Evolutionary conservation across 2,329 filamentous ascomycete genomes (phyloP).

Genomic region (Hysterium pulicare): DNA sequence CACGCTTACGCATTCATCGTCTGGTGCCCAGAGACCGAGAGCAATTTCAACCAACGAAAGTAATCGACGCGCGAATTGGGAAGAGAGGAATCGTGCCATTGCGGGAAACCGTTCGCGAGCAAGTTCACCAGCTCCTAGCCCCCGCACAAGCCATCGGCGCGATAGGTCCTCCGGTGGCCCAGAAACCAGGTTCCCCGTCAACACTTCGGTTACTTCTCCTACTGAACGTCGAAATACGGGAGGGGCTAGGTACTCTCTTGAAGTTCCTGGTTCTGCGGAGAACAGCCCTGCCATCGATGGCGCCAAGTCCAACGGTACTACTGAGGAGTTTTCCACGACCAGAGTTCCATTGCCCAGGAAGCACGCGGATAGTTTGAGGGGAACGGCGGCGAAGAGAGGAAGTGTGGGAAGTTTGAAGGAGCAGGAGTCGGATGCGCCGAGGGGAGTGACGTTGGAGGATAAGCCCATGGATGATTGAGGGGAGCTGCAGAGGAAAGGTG

Average conservation of each 20-base stretch:
- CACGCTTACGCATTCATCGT: constrained; percentile 59
- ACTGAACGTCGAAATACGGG: constrained; percentile 54
- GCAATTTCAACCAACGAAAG: constrained; percentile 95
- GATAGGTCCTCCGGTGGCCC: constrained; percentile 67
- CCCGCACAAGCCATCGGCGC: constrained; percentile 53
- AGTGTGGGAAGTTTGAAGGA: constrained; percentile 39
- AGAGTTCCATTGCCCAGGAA: constrained; percentile 33
- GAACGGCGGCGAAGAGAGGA: constrained; percentile 30
- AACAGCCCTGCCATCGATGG: constrained; percentile 36
- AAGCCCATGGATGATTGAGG: constrained; percentile 71
- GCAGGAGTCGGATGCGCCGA: constrained; percentile 34
- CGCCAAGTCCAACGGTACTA: constrained; percentile 33
- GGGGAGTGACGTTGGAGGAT: constrained; percentile 67
- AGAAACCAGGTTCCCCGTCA: constrained; percentile 76
- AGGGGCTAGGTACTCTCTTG: constrained; percentile 65
- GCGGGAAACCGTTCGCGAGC: constrained; percentile 64
- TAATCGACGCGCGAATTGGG: constrained; percentile 88
- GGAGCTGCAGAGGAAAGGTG: too few relatives aligned
- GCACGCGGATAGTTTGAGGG: constrained; percentile 31
- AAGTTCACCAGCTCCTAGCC: constrained; percentile 66
- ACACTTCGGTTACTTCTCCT: constrained; percentile 54
- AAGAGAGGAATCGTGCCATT: constrained; percentile 83
- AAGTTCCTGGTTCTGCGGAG: constrained; percentile 67
- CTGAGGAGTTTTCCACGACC: constrained; percentile 16
- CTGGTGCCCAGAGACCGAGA: constrained; percentile 64